Evolutionary conservation across 805 yeast species (phyloP), one percentile per base, ranked within the genome.

Genomic region (Cyberlindnera veronae): DNA sequence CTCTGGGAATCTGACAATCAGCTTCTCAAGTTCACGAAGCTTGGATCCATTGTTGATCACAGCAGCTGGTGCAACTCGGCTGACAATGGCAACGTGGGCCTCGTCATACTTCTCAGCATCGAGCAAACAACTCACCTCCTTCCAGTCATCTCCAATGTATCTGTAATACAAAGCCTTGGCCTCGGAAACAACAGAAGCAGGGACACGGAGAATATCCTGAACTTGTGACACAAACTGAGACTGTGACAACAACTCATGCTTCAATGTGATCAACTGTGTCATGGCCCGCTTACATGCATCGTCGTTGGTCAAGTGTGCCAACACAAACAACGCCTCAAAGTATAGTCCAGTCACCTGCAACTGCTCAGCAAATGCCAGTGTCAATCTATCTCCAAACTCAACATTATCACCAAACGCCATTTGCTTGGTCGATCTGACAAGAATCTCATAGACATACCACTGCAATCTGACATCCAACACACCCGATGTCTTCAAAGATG

Each of bases 51-150:
- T 71, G n/a, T 74, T 67, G 13, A 81, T 72, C 1, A 90, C 76
- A 3, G 81, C 74, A 12, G 62, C 58, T 8, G 98, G 98, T 0
- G 91, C 98, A 22, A 88, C 82, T 3, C 68, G 58, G 1, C 64
- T 55, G 8, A 80, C 51, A 4, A 86, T 61, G 1, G 77, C 63
- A 2, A 62, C 56, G 53, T 86, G 93, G 0, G 96, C 95, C 29
- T 76, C 79, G 0, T 62, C 67, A 66, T 75, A 76, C 36, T 72
- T 58, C 10, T 66, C 68, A 0, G 95, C 95, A 11, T 67, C 69
- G 1, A 87, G 61, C 33, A 83, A 71, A 21, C 81, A 76, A 33
- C 71, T 66, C 1, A 81, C 78, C 50, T 87, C 88, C 13, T 72
- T 66, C 63, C 79, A 68, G 49, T 67, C 72, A 36, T 83, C 73